Conservation (phyloP, 768 basidiomycete genomes). For the Hydnum rufescens region DNA sequence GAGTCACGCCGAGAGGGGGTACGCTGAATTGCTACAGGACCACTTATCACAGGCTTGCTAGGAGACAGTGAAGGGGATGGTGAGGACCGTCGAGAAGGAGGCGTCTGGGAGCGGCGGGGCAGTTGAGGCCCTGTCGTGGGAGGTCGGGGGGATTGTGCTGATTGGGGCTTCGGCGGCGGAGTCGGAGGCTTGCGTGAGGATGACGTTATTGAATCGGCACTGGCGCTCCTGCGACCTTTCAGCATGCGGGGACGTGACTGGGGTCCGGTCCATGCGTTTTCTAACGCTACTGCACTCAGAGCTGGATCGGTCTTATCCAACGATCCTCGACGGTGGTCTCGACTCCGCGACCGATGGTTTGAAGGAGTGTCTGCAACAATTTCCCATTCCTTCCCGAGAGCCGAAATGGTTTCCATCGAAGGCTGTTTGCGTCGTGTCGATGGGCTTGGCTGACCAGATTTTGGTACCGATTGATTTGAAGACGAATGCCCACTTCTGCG, state of each 20-base stretch:
- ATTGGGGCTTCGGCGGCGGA: not conserved
- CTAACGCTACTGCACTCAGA: not conserved
- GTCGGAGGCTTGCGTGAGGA: not conserved
- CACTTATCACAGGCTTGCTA: not conserved
- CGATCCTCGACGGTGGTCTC: not conserved
- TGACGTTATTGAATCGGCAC: not conserved
- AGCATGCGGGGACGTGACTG: not conserved
- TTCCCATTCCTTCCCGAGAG: slow-evolving; percentile 1
- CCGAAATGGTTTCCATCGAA: not conserved
- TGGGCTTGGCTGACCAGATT: not conserved
- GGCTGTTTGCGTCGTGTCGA: not conserved
- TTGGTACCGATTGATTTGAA: not conserved
- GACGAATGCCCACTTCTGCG: no score
- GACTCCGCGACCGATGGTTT: not conserved
- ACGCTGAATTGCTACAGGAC: not conserved
- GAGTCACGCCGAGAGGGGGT: not conserved
- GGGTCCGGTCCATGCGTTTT: not conserved
- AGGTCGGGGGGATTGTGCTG: not conserved
- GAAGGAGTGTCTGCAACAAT: not conserved
- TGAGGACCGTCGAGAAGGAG: not conserved
- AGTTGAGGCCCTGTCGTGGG: not conserved
- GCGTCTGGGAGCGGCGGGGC: not conserved
- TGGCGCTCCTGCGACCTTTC: not conserved
- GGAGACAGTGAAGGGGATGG: not conserved
- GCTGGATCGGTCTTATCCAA: not conserved